Evolutionary conservation across 2,329 filamentous ascomycete genomes (phyloP).

Genomic region (Bimuria novae-zelandiae): DNA sequence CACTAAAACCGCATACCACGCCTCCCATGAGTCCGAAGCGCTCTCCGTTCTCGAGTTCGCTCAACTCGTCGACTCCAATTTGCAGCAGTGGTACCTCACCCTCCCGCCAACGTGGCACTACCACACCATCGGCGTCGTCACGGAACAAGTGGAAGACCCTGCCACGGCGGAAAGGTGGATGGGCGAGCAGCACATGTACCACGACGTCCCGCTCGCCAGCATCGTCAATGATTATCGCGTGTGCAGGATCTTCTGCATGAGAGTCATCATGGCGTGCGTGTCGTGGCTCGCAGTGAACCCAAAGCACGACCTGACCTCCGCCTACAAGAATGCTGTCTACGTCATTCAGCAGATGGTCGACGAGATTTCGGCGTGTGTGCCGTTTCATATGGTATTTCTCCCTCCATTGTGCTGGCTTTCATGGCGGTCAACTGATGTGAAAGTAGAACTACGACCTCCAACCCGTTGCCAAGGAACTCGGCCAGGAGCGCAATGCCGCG

Average conservation of each 20-base stretch:
- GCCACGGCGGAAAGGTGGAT: conserved; percentile 39
- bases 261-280: conserved; percentile 45
- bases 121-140: conserved; percentile 36
- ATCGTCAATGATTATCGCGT: conserved; percentile 50
- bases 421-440: not conserved
- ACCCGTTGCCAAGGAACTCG: conserved; percentile 36
- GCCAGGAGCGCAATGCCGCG: conserved; percentile 43
- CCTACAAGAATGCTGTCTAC: conserved; percentile 27
- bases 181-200: conserved; percentile 47
- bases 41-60: conserved; percentile 41
- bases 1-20: conserved; percentile 27
- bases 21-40: conserved; percentile 31
- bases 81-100: conserved; percentile 44
- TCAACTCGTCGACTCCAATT: conserved; percentile 41
- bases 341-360: conserved; percentile 46
- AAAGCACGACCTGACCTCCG: conserved; percentile 13
- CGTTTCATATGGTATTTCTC: conserved; percentile 41
- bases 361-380: conserved; percentile 46
- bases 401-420: too few relatives aligned
- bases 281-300: conserved; percentile 27
- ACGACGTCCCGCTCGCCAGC: conserved; percentile 45
- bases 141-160: conserved; percentile 34
- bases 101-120: conserved; percentile 43
- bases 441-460: conserved; percentile 40
- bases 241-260: conserved; percentile 47